Conservation (phyloP, 495 filamentous ascomycete species). For the Neurospora cerealis region DNA sequence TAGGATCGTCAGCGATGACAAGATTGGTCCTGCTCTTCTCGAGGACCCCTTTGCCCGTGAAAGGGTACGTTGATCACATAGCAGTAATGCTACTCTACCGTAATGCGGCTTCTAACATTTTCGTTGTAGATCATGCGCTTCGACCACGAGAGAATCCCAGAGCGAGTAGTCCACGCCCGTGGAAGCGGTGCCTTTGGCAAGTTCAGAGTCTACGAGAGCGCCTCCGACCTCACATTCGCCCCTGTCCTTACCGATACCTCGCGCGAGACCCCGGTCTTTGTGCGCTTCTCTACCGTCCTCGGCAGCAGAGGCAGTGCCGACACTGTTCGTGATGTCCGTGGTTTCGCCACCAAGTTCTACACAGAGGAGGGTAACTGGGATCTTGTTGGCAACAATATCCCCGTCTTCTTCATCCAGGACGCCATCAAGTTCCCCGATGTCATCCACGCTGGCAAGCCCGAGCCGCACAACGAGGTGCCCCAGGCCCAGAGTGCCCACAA, state of each 20-base stretch:
- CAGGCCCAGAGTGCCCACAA: conserved; percentile 57
- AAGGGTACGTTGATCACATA: conserved; percentile 40
- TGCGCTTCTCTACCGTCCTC: conserved; percentile 77
- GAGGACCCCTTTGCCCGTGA: conserved; percentile 75
- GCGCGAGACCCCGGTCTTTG: conserved; percentile 67
- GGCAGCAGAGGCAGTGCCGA: conserved; percentile 70
- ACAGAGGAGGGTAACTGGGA: conserved; percentile 52
- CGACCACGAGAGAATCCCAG: conserved; percentile 81
- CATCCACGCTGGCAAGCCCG: conserved; percentile 71
- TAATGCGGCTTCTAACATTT: too few relatives aligned
- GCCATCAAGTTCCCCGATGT: conserved; percentile 67
- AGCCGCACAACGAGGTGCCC: conserved; percentile 61
- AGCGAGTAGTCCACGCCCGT: conserved; percentile 82
- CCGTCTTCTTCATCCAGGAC: conserved; percentile 65
- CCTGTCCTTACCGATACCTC: conserved; percentile 71
- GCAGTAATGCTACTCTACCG: too few relatives aligned
- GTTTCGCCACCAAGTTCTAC: conserved; percentile 74
- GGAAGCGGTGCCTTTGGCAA: conserved; percentile 77
- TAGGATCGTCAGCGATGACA: conserved; percentile 46
- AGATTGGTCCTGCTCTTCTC: conserved; percentile 63
- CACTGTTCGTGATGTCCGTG: conserved; percentile 72
- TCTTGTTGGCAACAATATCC: conserved; percentile 57
- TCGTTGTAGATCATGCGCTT: conserved; percentile 58
- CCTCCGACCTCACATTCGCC: conserved; percentile 59
- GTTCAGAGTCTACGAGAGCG: conserved; percentile 64